phyloP scores from a whole-genome alignment of 805 yeast genomes.

The Yarrowia osloensis region DNA sequence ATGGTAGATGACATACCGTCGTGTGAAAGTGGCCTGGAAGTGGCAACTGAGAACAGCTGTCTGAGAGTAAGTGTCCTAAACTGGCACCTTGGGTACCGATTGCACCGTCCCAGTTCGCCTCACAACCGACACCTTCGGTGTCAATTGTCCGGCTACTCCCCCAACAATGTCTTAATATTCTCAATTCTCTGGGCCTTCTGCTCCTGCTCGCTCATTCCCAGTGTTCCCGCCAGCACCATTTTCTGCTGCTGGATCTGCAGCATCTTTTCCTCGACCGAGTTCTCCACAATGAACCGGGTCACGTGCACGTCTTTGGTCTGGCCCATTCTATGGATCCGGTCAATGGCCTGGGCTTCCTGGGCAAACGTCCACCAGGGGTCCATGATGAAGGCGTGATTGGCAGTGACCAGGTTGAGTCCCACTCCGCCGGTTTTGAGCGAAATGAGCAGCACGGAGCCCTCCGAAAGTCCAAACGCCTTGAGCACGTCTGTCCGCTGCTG shows the following conservation, averaged over 20 bases:
- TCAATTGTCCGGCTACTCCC: conserved; percentile 26
- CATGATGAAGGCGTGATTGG: conserved; percentile 83
- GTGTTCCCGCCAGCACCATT: conserved; percentile 42
- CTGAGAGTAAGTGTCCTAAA: no score
- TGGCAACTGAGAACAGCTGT: no score
- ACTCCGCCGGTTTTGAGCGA: conserved; percentile 94
- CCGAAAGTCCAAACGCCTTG: conserved; percentile 52
- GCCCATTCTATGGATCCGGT: conserved; percentile 88
- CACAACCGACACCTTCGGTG: no score
- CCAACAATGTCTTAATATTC: conserved; percentile 43
- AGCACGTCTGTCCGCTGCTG: conserved; percentile 65
- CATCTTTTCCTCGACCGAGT: conserved; percentile 87
- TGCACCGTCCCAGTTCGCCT: no score
- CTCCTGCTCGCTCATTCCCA: conserved; percentile 44
- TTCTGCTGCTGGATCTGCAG: conserved; percentile 83
- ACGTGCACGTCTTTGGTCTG: conserved; percentile 73
- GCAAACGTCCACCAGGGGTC: conserved; percentile 99
- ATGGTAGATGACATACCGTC: no score
- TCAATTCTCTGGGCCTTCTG: conserved; percentile 42
- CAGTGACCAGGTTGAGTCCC: conserved; percentile 82
- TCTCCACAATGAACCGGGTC: conserved; percentile 75
- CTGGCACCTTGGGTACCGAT: no score
- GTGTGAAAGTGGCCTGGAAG: no score
- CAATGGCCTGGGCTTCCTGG: conserved; percentile 87
- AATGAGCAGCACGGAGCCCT: conserved; percentile 56